Evolutionary conservation across 2,329 filamentous ascomycete species (phyloP).

Genomic region (Trichoderma hamatum): DNA sequence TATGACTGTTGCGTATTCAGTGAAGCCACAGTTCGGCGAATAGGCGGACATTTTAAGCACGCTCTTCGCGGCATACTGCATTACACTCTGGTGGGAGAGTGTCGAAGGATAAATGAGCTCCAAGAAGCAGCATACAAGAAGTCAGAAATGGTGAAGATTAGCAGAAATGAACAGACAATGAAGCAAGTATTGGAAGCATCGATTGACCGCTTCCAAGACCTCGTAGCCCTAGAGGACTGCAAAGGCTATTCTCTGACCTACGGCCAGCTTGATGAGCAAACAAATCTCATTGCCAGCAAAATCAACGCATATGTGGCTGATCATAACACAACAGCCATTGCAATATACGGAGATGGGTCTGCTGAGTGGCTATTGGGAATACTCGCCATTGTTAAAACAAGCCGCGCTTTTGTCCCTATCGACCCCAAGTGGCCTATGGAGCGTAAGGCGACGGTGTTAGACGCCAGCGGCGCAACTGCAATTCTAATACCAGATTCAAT

Average conservation of each 20-base stretch:
- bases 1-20: neutral
- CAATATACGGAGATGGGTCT: constrained; percentile 22
- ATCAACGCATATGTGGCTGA: neutral
- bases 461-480: neutral
- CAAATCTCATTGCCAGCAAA: neutral
- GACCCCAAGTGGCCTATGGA: constrained; percentile 25
- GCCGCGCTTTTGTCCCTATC: constrained; percentile 17
- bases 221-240: neutral
- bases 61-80: constrained; percentile 6
- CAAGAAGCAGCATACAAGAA: neutral
- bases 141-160: neutral
- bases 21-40: neutral
- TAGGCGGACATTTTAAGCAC: constrained; percentile 20
- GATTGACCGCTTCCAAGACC: neutral
- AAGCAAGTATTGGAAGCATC: neutral
- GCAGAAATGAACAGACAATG: neutral
- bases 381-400: constrained; percentile 15
- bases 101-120: neutral
- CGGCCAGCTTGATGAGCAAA: neutral
- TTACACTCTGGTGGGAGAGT: neutral
- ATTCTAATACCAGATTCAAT: neutral
- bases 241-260: neutral
- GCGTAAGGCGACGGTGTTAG: neutral
- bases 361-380: constrained; percentile 20
- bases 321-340: neutral